Conservation (phyloP, 768 basidiomycete species). For the Lyophyllum atratum region DNA sequence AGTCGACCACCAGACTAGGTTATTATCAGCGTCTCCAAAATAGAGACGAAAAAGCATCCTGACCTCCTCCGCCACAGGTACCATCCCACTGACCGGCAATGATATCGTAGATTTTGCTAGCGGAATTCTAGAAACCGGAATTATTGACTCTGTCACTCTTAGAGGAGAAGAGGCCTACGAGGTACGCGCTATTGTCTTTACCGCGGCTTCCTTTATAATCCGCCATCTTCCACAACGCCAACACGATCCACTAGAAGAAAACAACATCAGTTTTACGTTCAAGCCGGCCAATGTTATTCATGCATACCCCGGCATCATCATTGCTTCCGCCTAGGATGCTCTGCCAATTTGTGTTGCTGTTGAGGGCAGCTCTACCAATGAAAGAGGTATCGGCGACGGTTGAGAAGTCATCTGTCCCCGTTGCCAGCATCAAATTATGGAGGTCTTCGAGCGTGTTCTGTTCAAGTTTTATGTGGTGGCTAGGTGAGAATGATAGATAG, state of each 20-base stretch:
- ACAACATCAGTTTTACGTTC: not conserved
- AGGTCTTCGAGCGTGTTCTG: conserved; percentile 60
- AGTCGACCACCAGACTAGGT: conserved; percentile 57
- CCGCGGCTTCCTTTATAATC: conserved; percentile 51
- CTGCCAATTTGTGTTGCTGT: conserved; percentile 43
- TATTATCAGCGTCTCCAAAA: not conserved
- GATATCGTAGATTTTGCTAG: conserved; percentile 50
- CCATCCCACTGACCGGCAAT: conserved; percentile 53
- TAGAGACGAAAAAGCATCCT: conserved; percentile 2
- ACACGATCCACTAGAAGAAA: conserved; percentile 49
- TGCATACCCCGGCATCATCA: conserved; percentile 52
- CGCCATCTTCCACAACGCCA: conserved; percentile 59
- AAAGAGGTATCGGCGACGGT: conserved; percentile 44
- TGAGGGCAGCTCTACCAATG: conserved; percentile 45
- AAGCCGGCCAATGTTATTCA: not conserved
- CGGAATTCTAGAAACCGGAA: conserved; percentile 39
- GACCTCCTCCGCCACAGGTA: conserved; percentile 56
- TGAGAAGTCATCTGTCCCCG: conserved; percentile 40
- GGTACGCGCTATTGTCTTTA: conserved; percentile 27
- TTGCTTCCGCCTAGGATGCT: conserved; percentile 47
- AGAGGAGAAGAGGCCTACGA: conserved; percentile 19
- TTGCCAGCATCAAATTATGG: conserved; percentile 59
- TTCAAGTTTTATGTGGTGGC: not conserved
- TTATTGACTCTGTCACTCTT: not conserved
- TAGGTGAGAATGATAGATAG: not conserved